Base-by-base conservation (phyloP, 1,284 basidiomycete species). In the Amylostereum areolatum region DNA sequence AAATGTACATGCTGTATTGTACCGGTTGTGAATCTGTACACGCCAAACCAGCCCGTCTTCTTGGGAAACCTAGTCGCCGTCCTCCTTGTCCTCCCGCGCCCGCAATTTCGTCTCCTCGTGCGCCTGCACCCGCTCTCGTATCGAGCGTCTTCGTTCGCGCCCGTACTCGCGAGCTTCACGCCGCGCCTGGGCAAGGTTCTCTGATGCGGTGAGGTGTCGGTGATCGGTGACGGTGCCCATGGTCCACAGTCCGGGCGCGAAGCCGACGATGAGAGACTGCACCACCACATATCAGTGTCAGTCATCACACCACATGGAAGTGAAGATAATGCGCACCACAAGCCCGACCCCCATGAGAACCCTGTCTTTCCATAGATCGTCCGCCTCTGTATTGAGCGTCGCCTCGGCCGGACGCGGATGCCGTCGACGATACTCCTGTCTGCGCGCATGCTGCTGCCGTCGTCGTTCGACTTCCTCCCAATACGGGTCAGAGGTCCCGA, bases 131-230 rank as follows among this genome's bases (percentile, higher is more conserved):
- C 64, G 64, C 44, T 62, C 60, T 12, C 64, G 61, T 51, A 78
- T 75, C 49, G 66, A 64, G 49, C 53, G 54, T 18, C 75, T 62
- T 18, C 71, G 59, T 50, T 72, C 68, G 40, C 60, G 55, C 1
- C 75, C 74, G 55, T 63, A 62, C 46, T 68, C 62, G 32, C 66
- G 61, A 10, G 71, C 74, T 18, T 73, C 74, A 11, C 58, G 57
- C 11, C 73, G 61, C 3, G 74, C 74, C 44, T 67, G 63, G 0
- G 72, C 66, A 5, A 77, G 66, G 55, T 74, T 74, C 9, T 62
- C 60, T 18, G 71, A 63, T 0, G 75, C 74, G 3, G 60, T 57
- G 18, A 51, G 47, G 34, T 75, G 65, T 6, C 62, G 62, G 28
- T 59, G 56, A 43, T 60, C 61, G 30, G 49, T 50, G 27, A 53